Base-by-base conservation (phyloP, 2,329 filamentous ascomycete species). In the Scedosporium aurantiacum region DNA sequence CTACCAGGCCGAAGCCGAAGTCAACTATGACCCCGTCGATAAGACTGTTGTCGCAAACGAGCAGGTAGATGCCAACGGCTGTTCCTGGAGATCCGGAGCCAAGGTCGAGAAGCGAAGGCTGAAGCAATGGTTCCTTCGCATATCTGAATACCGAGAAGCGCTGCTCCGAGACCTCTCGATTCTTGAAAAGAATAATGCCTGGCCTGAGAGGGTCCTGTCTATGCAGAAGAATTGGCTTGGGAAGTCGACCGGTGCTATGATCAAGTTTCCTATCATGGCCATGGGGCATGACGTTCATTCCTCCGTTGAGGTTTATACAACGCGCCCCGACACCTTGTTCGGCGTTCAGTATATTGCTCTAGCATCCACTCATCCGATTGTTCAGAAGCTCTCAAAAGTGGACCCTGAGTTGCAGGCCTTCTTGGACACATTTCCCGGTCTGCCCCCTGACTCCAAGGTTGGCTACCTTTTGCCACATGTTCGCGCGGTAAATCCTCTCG, bases 151-250 rank as follows among this genome's bases (percentile, higher is more conserved):
- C 69, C 85, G 89, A 64, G 85, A 93, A 60, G 78, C 83, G 3
- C 76, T 96, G 6, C 76, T 95, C 27, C 76, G 85, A 28, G 90
- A 90, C 64, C 78, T 96, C 1, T 83, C 90, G 32, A 73, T 77
- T 3, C 78, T 96, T 41, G 78, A 82, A 12, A 76, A 82, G 65
- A 75, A 84, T 16, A 81, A 80, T 2, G 81, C 81, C 21, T 96
- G 91, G 91, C 91, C 91, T 0, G 89, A 94, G 66, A 83, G 87
- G 67, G 91, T 96, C 7, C 68, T 93, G 40, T 77, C 87, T 3
- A 91, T 94, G 84, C 91, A 96, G 72, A 85, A 81, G 67, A 91
- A 96, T 70, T 96, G 91, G 91, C 80, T 96, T 27, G 91, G 91
- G 28, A 89, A 86, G 68, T 94, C 90, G 1, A 78, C 78, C 8